These are phyloP conservation scores for Diplogelasinospora grovesii DNA, from an alignment of 495 filamentous ascomycete species.

Conservation along the genomic window DNA sequence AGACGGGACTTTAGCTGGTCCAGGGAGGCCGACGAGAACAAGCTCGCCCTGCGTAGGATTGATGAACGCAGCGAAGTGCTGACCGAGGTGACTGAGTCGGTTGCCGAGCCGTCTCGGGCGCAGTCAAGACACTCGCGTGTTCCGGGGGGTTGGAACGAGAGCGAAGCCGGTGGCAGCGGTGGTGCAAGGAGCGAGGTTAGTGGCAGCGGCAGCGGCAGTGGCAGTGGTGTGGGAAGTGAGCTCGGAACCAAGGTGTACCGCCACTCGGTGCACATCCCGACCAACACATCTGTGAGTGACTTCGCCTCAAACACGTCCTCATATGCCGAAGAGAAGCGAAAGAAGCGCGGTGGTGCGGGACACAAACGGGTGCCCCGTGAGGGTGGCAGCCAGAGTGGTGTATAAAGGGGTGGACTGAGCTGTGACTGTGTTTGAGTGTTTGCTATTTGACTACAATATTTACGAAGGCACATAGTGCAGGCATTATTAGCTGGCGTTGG, in stretches of 20 bases:
- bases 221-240: conserved; percentile 49
- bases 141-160: too few relatives aligned
- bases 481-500: too few relatives aligned
- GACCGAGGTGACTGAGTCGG: conserved; percentile 10
- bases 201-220: conserved; percentile 45
- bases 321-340: conserved; percentile 31
- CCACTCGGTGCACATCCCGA: conserved; percentile 71
- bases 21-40: conserved; percentile 31
- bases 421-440: too few relatives aligned
- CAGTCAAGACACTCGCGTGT: too few relatives aligned
- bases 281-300: conserved; percentile 21
- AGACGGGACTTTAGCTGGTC: conserved; percentile 46
- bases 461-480: too few relatives aligned
- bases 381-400: conserved; percentile 6
- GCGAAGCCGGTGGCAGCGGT: conserved; percentile 7
- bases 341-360: conserved; percentile 22
- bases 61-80: conserved; percentile 17
- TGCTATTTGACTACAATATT: too few relatives aligned
- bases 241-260: conserved; percentile 75
- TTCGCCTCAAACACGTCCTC: too few relatives aligned
- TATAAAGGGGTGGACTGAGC: neutral
- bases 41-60: conserved; percentile 26
- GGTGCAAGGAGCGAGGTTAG: conserved; percentile 18
- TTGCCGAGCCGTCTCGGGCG: too few relatives aligned
- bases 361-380: conserved; percentile 9